These are phyloP conservation scores for Tinospora cordifolia DNA, from an alignment of 164 flowering plant genomes.

Conservation along the genomic window DNA sequence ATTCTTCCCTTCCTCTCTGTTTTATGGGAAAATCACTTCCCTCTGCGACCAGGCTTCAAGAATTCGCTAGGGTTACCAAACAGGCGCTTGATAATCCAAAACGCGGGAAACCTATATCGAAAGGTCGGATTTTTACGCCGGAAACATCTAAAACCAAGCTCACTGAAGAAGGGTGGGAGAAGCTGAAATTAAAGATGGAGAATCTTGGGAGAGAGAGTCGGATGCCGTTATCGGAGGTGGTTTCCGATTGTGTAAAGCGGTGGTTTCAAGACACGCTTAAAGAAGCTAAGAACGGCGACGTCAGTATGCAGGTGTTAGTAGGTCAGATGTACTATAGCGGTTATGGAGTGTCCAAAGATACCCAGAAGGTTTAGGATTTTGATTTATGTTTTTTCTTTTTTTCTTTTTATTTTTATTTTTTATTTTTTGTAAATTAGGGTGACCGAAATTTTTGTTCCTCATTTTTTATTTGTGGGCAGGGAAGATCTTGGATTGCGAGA, in stretches of 20 bases:
- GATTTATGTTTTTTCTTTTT: not conserved
- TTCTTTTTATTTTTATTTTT: not conserved
- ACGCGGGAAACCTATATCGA: slow-evolving; percentile 13
- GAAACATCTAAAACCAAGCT: slow-evolving; percentile 8
- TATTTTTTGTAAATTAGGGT: not conserved
- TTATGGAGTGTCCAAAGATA: slow-evolving; percentile 68
- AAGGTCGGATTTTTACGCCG: slow-evolving; percentile 1
- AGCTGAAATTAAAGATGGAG: slow-evolving; percentile 14
- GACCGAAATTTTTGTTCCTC: not conserved
- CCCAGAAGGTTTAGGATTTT: slow-evolving; percentile 42
- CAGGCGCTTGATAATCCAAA: slow-evolving; percentile 2
- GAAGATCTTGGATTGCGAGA: slow-evolving; percentile 62
- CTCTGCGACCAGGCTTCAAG: slow-evolving; percentile 10
- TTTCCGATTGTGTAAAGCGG: slow-evolving; percentile 60
- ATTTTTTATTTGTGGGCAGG: slow-evolving; percentile 29
- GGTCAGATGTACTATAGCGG: slow-evolving; percentile 92
- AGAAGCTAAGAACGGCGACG: slow-evolving; percentile 85
- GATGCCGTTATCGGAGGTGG: slow-evolving; percentile 56
- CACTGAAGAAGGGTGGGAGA: not conserved
- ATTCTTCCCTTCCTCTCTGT: not conserved
- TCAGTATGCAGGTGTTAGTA: slow-evolving; percentile 72
- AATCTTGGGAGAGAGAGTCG: slow-evolving; percentile 21
- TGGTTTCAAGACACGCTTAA: slow-evolving; percentile 85
- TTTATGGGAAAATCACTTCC: slow-evolving; percentile 20
- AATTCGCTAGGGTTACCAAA: slow-evolving; percentile 12